These are phyloP conservation scores for Sporothrix globosa DNA, from an alignment of 2,329 filamentous ascomycete species.

Conservation along the genomic window DNA sequence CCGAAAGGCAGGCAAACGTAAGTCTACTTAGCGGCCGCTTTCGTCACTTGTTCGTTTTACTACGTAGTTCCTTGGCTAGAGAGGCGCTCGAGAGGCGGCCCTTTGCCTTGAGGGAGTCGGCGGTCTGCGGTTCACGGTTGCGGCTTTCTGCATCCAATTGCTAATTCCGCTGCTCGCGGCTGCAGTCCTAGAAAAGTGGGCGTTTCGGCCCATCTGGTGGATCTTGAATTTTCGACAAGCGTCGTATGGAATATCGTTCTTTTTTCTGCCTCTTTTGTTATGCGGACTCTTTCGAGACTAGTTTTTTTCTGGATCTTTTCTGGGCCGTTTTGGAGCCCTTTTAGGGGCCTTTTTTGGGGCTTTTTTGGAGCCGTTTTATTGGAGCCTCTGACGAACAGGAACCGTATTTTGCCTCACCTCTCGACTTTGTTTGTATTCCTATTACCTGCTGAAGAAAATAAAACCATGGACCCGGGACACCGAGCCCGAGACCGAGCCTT, in stretches of 20 bases:
- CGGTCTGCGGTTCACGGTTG: too few species aligned
- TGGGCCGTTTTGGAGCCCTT: not conserved
- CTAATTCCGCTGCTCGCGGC: not conserved
- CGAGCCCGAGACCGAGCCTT: conserved; percentile 8
- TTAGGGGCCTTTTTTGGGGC: not conserved
- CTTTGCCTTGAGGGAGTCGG: too few species aligned
- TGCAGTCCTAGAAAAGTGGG: not conserved
- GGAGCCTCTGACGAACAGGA: not conserved
- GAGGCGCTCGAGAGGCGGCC: too few species aligned
- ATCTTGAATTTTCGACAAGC: not conserved
- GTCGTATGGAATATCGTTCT: not conserved
- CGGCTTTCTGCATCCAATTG: not conserved
- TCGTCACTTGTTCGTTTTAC: not conserved
- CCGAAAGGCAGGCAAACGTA: not conserved
- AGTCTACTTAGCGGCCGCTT: too few species aligned
- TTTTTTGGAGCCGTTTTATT: conserved; percentile 19
- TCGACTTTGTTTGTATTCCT: too few species aligned
- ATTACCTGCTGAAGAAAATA: not conserved
- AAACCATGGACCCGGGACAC: conserved; percentile 2
- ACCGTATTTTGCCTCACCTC: not conserved
- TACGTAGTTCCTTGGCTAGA: not conserved
- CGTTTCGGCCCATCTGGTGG: not conserved
- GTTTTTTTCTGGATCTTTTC: conserved; percentile 19
- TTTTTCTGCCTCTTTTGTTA: not conserved
- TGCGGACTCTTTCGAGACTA: not conserved